Conservation (phyloP, 2,329 filamentous ascomycete species). For the Fusarium floridanum region DNA sequence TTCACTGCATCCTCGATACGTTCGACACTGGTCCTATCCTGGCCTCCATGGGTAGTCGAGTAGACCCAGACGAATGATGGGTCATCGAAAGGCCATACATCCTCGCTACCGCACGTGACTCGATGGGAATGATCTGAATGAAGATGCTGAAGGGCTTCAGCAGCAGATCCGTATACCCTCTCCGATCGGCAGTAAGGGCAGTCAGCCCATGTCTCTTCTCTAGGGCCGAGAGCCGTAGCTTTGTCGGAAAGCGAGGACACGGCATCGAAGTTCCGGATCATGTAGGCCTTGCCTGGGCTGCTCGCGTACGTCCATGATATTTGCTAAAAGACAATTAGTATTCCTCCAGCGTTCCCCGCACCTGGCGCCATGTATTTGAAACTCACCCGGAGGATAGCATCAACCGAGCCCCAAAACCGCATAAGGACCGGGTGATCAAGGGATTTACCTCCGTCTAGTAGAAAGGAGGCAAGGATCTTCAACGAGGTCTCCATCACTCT, state of each 20-base stretch:
- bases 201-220: not conserved
- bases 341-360: not conserved
- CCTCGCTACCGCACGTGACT: not conserved
- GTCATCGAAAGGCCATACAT: not conserved
- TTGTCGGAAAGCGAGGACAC: not conserved
- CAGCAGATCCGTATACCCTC: not conserved
- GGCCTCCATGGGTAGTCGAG: too few species aligned
- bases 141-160: not conserved
- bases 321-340: not conserved
- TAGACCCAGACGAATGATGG: not conserved
- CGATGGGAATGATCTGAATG: not conserved
- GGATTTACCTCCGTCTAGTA: not conserved
- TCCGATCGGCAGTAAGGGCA: not conserved
- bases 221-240: not conserved
- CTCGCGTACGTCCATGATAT: not conserved
- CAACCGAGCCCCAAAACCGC: not conserved
- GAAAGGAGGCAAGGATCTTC: not conserved
- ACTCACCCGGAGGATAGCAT: not conserved
- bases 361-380: not conserved
- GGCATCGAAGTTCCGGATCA: not conserved
- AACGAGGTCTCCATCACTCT: not conserved
- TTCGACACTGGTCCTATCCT: not conserved
- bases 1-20: not conserved
- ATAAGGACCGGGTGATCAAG: not conserved
- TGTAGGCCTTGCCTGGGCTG: not conserved